These are phyloP conservation scores for Dimargaris verticillata DNA, from an alignment of 192 early-diverging fungal genomes.

Conservation along the genomic window DNA sequence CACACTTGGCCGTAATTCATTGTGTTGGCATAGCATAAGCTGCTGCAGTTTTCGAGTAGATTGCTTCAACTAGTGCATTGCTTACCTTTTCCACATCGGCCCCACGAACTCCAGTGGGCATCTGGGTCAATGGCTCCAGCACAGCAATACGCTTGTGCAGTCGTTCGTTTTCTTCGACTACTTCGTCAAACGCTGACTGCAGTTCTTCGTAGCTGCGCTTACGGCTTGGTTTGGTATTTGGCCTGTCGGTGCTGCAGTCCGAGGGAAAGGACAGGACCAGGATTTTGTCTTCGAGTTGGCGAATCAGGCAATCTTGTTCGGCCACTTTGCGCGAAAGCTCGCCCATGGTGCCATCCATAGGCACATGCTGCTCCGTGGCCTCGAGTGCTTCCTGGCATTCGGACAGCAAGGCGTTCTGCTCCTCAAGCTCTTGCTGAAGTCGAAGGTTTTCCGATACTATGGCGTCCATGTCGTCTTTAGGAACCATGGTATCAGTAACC, in stretches of 20 bases:
- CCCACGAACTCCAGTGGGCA: too few relatives aligned
- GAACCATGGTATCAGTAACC: constrained; percentile 2
- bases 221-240: background rate
- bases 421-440: background rate
- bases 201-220: constrained; percentile 9
- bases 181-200: constrained; percentile 9
- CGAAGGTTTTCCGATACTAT: background rate
- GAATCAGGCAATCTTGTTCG: background rate
- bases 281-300: background rate
- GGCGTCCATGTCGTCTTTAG: constrained; percentile 1
- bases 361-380: background rate
- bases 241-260: background rate
- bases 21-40: too few relatives aligned
- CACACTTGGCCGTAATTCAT: too few relatives aligned
- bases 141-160: constrained; percentile 6
- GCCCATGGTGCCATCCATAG: too few relatives aligned
- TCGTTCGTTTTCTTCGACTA: constrained; percentile 8
- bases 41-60: too few relatives aligned
- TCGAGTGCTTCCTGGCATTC: constrained; percentile 8
- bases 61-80: too few relatives aligned
- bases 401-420: background rate
- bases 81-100: too few relatives aligned
- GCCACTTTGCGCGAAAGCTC: background rate
- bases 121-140: background rate
- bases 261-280: background rate